These are phyloP conservation scores for Tremella mesenterica DNA, from an alignment of 768 basidiomycete genomes.

Conservation along the genomic window DNA sequence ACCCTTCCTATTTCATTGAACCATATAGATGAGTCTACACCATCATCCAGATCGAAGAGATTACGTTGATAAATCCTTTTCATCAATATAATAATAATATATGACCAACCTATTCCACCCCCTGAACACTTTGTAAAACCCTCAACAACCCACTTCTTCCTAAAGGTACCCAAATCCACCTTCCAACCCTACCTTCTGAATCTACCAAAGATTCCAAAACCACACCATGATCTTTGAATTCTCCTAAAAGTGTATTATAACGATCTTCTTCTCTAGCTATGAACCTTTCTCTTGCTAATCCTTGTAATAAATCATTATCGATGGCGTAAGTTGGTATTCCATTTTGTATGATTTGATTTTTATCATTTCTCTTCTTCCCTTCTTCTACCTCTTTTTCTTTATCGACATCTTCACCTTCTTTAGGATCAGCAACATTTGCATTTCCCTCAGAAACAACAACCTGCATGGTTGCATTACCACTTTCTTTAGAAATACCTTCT, in stretches of 20 bases:
- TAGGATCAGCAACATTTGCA: conserved; percentile 46
- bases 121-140: conserved; percentile 37
- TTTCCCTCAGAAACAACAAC: conserved; percentile 41
- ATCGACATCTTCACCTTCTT: conserved; percentile 58
- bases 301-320: conserved; percentile 39
- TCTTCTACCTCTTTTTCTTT: too few species aligned
- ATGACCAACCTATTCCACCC: conserved; percentile 22
- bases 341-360: too few species aligned
- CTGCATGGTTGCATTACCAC: too few species aligned
- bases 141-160: conserved; percentile 60
- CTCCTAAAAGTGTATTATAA: conserved; percentile 68
- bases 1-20: too few species aligned
- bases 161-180: conserved; percentile 75
- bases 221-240: conserved; percentile 84
- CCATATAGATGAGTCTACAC: too few species aligned
- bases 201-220: conserved; percentile 51
- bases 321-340: conserved; percentile 59
- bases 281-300: conserved; percentile 67
- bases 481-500: conserved; percentile 4
- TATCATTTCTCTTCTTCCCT: too few species aligned
- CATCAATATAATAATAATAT: too few species aligned
- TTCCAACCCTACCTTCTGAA: conserved; percentile 51
- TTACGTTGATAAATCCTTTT: too few species aligned
- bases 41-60: too few species aligned
- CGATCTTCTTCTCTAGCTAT: conserved; percentile 82